phyloP scores from a whole-genome alignment of 306 rosid species.

The Vigna trinervia region DNA sequence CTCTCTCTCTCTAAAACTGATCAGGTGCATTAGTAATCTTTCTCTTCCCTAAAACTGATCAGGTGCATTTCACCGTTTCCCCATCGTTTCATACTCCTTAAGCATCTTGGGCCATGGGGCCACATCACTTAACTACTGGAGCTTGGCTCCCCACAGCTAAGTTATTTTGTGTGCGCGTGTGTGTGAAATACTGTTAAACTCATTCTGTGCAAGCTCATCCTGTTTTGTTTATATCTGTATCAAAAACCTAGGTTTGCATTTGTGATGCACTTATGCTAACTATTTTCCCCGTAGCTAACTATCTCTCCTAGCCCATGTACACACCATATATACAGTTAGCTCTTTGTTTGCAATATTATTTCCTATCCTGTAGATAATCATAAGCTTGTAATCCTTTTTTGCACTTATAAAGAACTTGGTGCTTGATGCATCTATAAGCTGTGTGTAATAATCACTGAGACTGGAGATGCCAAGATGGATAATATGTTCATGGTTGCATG shows the following conservation, averaged over 20 bases:
- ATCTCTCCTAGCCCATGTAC: not conserved
- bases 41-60: not conserved
- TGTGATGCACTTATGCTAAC: constrained; percentile 18
- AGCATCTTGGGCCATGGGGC: not conserved
- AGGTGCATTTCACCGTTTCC: not conserved
- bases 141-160: not conserved
- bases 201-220: constrained; percentile 4
- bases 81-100: not conserved
- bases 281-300: not conserved
- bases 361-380: constrained; percentile 16
- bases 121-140: not conserved
- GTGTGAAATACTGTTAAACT: not conserved
- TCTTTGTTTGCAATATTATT: constrained; percentile 8
- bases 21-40: not conserved
- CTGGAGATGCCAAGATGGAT: constrained; percentile 8
- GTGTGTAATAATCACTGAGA: not conserved
- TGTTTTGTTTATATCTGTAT: not conserved
- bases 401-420: not conserved
- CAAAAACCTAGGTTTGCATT: not conserved
- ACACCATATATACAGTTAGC: not conserved
- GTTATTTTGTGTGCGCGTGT: not conserved
- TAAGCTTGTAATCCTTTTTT: not conserved
- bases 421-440: not conserved
- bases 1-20: too few species aligned
- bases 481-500: not conserved